These are phyloP conservation scores for Suhomyces tanzawaensis DNA, from an alignment of 805 yeast genomes.

Conservation along the genomic window DNA sequence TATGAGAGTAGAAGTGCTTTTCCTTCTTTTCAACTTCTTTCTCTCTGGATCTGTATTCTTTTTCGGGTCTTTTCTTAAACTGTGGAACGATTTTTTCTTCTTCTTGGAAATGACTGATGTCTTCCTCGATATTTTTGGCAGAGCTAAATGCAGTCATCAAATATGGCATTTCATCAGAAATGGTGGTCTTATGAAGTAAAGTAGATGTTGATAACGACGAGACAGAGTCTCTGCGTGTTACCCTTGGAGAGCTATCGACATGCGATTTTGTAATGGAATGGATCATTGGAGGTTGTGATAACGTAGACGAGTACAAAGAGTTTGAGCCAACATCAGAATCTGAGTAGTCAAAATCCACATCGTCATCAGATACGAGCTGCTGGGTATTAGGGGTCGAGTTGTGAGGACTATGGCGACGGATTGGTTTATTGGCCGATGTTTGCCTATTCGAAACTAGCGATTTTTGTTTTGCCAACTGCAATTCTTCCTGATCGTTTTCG, in stretches of 20 bases:
- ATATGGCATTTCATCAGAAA: slow-evolving; percentile 64
- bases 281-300: slow-evolving; percentile 32
- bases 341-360: slow-evolving; percentile 20
- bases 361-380: slow-evolving; percentile 6
- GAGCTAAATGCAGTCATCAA: slow-evolving; percentile 65
- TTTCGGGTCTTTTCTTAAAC: background rate
- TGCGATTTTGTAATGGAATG: slow-evolving; percentile 36
- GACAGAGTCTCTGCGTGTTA: slow-evolving; percentile 24
- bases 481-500: slow-evolving; percentile 1
- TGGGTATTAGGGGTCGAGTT: slow-evolving; percentile 4
- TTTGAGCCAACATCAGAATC: slow-evolving; percentile 28
- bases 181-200: slow-evolving; percentile 48
- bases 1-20: slow-evolving; percentile 22
- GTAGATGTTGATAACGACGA: slow-evolving; percentile 33
- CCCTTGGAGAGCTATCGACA: slow-evolving; percentile 2
- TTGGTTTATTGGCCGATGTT: background rate
- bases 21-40: slow-evolving; percentile 4
- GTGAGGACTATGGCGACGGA: slow-evolving; percentile 6
- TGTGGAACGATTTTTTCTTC: slow-evolving; percentile 10
- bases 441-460: background rate
- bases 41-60: slow-evolving; percentile 1
- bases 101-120: slow-evolving; percentile 23
- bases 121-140: slow-evolving; percentile 58
- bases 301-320: slow-evolving; percentile 19
- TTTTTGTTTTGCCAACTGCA: slow-evolving; percentile 1